Evolutionary conservation across 2,329 filamentous ascomycete species (phyloP).

Genomic region (Lasiodiplodia sp.): DNA sequence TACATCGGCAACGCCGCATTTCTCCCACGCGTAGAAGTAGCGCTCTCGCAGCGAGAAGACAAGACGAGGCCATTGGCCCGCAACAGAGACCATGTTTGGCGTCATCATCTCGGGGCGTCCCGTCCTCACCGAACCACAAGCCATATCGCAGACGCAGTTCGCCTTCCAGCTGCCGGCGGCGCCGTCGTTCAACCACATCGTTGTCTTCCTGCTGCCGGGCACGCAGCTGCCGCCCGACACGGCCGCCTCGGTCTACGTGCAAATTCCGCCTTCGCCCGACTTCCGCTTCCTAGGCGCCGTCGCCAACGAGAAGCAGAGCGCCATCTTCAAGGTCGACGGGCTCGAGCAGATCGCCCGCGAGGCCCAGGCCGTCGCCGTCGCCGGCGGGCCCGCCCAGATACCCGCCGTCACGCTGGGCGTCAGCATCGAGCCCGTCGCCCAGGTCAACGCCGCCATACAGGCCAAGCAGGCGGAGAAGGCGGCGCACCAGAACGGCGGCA

Average conservation of each 20-base stretch:
- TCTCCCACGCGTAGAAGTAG: background rate
- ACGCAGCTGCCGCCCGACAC: slow-evolving; percentile 74
- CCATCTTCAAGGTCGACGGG: slow-evolving; percentile 78
- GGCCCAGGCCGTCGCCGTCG: background rate
- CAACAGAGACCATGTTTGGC: slow-evolving; percentile 60
- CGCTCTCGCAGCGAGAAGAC: background rate
- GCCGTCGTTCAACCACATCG: slow-evolving; percentile 73
- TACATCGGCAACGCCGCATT: background rate
- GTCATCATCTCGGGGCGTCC: slow-evolving; percentile 68
- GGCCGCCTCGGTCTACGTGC: slow-evolving; percentile 89
- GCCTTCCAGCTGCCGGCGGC: slow-evolving; percentile 71
- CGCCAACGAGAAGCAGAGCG: slow-evolving; percentile 87
- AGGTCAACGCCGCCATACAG: slow-evolving; percentile 74
- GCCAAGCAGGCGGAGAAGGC: slow-evolving; percentile 59
- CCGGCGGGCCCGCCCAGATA: slow-evolving; percentile 45
- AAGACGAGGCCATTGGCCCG: background rate
- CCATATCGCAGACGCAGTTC: slow-evolving; percentile 66
- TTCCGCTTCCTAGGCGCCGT: slow-evolving; percentile 91
- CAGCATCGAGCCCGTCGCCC: slow-evolving; percentile 76
- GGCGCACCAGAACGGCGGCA: slow-evolving; percentile 32
- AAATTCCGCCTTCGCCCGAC: slow-evolving; percentile 65
- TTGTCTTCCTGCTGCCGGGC: slow-evolving; percentile 87
- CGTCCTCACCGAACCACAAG: slow-evolving; percentile 64
- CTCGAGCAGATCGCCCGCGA: slow-evolving; percentile 11
- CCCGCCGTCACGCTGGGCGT: slow-evolving; percentile 77